Percentiles rank a stretch among this genome's conserved stretches.
Evolutionary conservation across 768 basidiomycete genomes (phyloP).

Genomic region (Leccinum uliginosum): DNA sequence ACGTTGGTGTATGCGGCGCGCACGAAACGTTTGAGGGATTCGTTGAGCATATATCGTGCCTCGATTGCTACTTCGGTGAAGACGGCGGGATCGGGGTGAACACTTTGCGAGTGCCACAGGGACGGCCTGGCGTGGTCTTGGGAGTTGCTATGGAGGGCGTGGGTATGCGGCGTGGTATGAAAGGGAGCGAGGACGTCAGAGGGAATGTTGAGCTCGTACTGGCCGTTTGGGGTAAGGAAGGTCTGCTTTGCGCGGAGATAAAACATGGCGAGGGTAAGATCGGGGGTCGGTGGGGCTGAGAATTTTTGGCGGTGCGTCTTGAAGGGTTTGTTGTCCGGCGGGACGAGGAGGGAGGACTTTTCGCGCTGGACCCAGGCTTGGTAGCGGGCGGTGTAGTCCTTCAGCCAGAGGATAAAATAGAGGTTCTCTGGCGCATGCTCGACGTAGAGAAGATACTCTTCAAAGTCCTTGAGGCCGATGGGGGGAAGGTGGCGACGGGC

Average conservation of each 20-base stretch:
- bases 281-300: conserved; percentile 34
- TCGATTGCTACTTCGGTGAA: conserved; percentile 60
- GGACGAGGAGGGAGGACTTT: conserved; percentile 25
- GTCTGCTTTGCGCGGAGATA: conserved; percentile 78
- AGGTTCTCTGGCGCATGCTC: conserved; percentile 75
- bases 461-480: conserved; percentile 70
- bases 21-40: conserved; percentile 63
- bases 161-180: conserved; percentile 38
- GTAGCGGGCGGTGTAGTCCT: conserved; percentile 60
- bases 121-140: conserved; percentile 9
- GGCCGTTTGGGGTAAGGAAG: conserved; percentile 68
- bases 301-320: conserved; percentile 31
- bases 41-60: conserved; percentile 54
- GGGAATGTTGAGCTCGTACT: conserved; percentile 69
- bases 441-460: conserved; percentile 79
- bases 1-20: conserved; percentile 64
- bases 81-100: conserved; percentile 61
- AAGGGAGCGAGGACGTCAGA: conserved; percentile 62
- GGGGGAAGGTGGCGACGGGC: conserved; percentile 76
- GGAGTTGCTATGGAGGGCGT: conserved; percentile 6
- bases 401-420: conserved; percentile 81
- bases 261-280: conserved; percentile 63
- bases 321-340: conserved; percentile 39
- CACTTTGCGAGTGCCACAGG: conserved; percentile 27
- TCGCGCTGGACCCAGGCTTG: conserved; percentile 36